Conservation (phyloP, 2,329 filamentous ascomycete genomes). For the Fusarium algeriense region DNA sequence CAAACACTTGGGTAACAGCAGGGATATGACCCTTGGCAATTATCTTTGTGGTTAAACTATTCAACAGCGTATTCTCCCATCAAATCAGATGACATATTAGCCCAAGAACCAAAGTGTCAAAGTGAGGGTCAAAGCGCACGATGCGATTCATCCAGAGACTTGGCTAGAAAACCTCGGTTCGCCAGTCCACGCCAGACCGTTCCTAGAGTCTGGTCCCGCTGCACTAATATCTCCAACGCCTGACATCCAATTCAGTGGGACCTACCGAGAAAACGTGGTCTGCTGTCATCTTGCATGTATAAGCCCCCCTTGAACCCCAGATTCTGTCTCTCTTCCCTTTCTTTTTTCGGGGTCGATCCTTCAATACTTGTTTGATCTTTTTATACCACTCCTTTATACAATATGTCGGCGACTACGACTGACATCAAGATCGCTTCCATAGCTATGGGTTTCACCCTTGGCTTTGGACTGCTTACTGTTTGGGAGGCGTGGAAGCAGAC, state of each 20-base stretch:
- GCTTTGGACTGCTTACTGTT: conserved; percentile 57
- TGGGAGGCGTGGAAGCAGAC: conserved; percentile 59
- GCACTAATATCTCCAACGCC: background rate
- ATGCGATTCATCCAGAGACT: background rate
- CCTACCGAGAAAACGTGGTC: background rate
- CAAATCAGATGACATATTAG: background rate
- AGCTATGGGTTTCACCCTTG: conserved; percentile 53
- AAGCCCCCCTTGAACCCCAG: conserved; percentile 11
- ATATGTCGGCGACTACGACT: conserved; percentile 19
- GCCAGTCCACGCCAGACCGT: conserved; percentile 6
- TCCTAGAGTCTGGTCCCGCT: background rate
- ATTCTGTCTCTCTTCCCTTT: background rate
- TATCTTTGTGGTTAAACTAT: background rate
- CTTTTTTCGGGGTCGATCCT: background rate
- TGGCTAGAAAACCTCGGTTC: background rate
- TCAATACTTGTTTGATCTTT: background rate
- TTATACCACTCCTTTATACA: background rate
- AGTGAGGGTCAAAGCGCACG: conserved; percentile 1
- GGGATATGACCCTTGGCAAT: background rate
- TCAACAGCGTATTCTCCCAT: background rate
- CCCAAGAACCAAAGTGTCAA: background rate
- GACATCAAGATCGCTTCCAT: conserved; percentile 50
- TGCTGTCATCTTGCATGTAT: background rate
- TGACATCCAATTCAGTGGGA: background rate
- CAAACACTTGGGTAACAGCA: background rate